Evolutionary conservation across 768 basidiomycete species (phyloP).

Genomic region (Tricholomella constricta): DNA sequence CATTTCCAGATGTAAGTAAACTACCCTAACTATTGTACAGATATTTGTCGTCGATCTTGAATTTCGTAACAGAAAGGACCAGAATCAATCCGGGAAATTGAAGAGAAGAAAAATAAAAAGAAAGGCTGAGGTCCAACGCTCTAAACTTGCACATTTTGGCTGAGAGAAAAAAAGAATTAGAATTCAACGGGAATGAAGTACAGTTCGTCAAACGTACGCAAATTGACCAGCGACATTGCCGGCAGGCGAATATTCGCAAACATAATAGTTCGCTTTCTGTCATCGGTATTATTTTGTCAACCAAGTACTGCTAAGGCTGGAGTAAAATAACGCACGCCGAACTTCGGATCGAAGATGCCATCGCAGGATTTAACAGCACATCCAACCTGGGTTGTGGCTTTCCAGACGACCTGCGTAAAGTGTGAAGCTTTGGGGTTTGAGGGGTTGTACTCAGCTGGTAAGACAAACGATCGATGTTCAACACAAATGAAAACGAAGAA

Average conservation of each 20-base stretch:
- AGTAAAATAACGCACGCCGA: conserved; percentile 45
- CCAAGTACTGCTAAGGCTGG: background rate
- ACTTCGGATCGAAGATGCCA: conserved; percentile 57
- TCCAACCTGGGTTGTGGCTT: conserved; percentile 60
- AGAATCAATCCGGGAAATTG: conserved; percentile 15
- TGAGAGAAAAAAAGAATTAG: conserved; percentile 17
- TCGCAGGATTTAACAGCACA: conserved; percentile 60
- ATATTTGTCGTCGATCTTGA: background rate
- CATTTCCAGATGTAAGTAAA: background rate
- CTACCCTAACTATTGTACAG: background rate
- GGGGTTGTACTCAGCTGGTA: conserved; percentile 54
- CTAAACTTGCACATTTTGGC: conserved; percentile 49
- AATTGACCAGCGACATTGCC: conserved; percentile 70
- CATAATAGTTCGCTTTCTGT: conserved; percentile 59
- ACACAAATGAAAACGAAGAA: background rate
- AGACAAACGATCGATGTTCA: background rate
- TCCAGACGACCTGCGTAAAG: conserved; percentile 82
- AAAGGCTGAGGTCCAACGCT: background rate
- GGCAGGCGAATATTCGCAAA: conserved; percentile 67
- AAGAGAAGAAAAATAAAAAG: conserved; percentile 8
- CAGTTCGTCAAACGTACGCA: conserved; percentile 42
- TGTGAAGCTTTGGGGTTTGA: conserved; percentile 62
- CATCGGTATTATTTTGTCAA: conserved; percentile 4
- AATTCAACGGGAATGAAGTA: background rate
- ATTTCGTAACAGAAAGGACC: background rate